phyloP scores from a whole-genome alignment of 148 eudicot species.

The Spergularia bocconei region DNA sequence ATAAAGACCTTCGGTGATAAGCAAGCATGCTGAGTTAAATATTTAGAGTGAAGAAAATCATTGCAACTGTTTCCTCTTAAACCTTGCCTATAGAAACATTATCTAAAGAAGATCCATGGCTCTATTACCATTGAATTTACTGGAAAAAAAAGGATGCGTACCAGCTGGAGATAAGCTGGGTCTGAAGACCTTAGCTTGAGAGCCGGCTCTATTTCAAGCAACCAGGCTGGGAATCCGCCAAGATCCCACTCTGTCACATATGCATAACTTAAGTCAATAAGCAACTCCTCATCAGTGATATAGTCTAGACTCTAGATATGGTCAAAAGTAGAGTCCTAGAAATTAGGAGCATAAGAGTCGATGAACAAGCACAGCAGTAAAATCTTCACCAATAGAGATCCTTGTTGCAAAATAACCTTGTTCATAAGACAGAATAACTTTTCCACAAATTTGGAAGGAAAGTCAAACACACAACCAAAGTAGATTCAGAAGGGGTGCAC shows the following conservation, averaged over 20 bases:
- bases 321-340: not conserved
- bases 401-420: too few species aligned
- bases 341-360: not conserved
- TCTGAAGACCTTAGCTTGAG: conserved; percentile 83
- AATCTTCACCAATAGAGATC: too few species aligned
- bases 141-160: conserved; percentile 24
- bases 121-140: not conserved
- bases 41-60: not conserved
- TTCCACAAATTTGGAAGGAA: not conserved
- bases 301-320: not conserved
- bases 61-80: not conserved
- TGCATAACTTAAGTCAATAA: not conserved
- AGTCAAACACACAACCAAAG: not conserved
- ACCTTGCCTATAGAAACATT: not conserved
- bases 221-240: conserved; percentile 97
- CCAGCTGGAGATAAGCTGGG: conserved; percentile 66
- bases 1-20: not conserved
- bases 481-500: not conserved
- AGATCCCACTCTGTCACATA: conserved; percentile 90
- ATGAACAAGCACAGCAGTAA: not conserved
- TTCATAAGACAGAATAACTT: too few species aligned
- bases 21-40: not conserved
- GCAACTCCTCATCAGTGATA: conserved; percentile 9
- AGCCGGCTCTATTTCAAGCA: conserved; percentile 76
- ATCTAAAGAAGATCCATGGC: not conserved